phyloP scores from a whole-genome alignment of 176 grass and related monocot genomes.

The Puccinellia tenuiflora region DNA sequence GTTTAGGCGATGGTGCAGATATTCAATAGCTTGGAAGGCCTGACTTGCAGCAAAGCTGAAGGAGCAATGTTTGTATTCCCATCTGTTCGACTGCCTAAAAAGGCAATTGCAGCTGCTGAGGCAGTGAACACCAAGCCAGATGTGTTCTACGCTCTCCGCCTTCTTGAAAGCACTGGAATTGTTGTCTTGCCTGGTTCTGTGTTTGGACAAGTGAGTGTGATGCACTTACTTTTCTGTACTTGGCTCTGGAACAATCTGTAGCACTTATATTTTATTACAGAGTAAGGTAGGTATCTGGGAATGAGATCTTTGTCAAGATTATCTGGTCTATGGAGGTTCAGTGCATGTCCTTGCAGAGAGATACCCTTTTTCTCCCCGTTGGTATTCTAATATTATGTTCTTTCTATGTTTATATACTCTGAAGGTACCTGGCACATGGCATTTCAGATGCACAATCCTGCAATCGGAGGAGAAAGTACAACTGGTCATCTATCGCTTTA shows the following conservation, averaged over 20 bases:
- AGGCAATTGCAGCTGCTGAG: conserved; percentile 56
- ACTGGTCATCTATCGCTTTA: conserved; percentile 45
- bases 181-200: conserved; percentile 73
- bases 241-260: not conserved
- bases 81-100: conserved; percentile 42
- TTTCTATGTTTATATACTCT: conserved; percentile 20
- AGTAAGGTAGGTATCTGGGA: not conserved
- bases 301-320: not conserved
- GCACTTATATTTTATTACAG: not conserved
- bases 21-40: conserved; percentile 63
- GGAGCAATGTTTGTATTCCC: conserved; percentile 91
- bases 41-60: conserved; percentile 75
- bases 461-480: conserved; percentile 64
- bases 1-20: conserved; percentile 57
- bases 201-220: conserved; percentile 62
- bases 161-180: conserved; percentile 62
- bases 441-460: conserved; percentile 80
- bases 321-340: not conserved
- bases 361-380: not conserved
- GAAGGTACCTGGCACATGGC: conserved; percentile 73
- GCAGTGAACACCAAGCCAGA: conserved; percentile 50
- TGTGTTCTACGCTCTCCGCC: conserved; percentile 59
- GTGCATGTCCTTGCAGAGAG: not conserved
- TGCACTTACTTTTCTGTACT: not conserved
- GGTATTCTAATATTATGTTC: conserved; percentile 14